A percentile compares a stretch with the other conserved stretches of the same genome.
phyloP scores from a whole-genome alignment of 1,284 basidiomycete species.

The Waitea zeae region DNA sequence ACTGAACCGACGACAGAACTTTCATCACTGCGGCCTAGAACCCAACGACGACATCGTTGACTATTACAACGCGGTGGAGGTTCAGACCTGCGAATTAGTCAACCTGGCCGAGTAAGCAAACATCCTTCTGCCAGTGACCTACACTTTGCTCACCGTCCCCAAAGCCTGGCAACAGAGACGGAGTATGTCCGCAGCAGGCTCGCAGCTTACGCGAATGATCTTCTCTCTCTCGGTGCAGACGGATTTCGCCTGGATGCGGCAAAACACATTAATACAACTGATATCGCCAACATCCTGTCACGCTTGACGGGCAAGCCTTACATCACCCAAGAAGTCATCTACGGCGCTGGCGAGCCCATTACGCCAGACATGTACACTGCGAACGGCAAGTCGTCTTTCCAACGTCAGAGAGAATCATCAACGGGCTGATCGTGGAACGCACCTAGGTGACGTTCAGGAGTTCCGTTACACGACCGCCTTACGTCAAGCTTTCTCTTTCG shows the following conservation, averaged over 20 bases:
- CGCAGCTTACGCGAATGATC: conserved; percentile 39
- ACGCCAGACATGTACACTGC: conserved; percentile 22
- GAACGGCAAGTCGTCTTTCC: no score
- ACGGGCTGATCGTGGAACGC: no score
- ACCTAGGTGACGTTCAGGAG: conserved; percentile 19
- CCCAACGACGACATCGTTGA: conserved; percentile 43
- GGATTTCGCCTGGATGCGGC: conserved; percentile 52
- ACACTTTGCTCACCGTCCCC: no score
- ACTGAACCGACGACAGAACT: conserved; percentile 23
- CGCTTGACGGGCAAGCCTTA: conserved; percentile 25
- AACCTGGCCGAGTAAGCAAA: conserved; percentile 36
- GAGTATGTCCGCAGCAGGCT: conserved; percentile 35
- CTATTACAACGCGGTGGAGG: conserved; percentile 25
- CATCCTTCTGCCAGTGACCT: no score
- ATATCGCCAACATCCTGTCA: conserved; percentile 34
- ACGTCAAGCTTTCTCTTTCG: conserved; percentile 12
- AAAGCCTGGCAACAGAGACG: conserved; percentile 44
- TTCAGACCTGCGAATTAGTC: conserved; percentile 40
- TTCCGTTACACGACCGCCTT: conserved; percentile 37
- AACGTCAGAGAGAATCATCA: no score
- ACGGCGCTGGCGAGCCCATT: conserved; percentile 13
- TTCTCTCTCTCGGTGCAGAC: no score
- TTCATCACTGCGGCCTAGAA: conserved; percentile 50
- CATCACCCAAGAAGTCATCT: conserved; percentile 31
- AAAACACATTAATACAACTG: conserved; percentile 32